Conservation (phyloP, 148 eudicot species). For the Suaeda aralocaspica region DNA sequence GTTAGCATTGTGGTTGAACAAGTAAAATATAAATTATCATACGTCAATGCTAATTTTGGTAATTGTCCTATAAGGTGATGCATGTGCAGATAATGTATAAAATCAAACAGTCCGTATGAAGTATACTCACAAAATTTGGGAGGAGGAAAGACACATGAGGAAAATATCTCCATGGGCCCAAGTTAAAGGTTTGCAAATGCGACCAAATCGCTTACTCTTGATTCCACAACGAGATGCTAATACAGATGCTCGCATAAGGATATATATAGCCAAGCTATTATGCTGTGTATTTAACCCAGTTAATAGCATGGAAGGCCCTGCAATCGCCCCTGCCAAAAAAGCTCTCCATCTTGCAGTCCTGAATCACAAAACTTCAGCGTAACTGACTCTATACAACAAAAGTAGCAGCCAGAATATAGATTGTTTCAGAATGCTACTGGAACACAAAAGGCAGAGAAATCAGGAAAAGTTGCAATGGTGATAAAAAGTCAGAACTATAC, state of each 20-base stretch:
- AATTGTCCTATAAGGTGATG: neutral
- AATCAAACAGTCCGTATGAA: neutral
- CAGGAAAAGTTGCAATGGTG: neutral
- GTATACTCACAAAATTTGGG: constrained; percentile 77
- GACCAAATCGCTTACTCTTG: constrained; percentile 86
- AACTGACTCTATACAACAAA: constrained; percentile 10
- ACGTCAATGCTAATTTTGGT: neutral
- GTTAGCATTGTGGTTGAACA: neutral
- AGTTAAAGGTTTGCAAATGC: constrained; percentile 81
- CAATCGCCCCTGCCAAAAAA: constrained; percentile 83
- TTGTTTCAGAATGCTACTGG: neutral
- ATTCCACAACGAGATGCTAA: constrained; percentile 99
- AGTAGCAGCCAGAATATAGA: neutral
- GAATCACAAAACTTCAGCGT: constrained; percentile 22
- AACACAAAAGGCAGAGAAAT: neutral
- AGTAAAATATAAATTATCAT: neutral
- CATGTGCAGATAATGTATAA: neutral
- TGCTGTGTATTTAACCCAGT: constrained; percentile 84
- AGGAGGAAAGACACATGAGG: constrained; percentile 97
- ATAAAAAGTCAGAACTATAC: neutral
- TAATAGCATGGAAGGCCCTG: constrained; percentile 96
- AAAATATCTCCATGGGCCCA: constrained; percentile 97
- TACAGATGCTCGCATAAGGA: constrained; percentile 94
- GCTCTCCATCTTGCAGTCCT: constrained; percentile 99
- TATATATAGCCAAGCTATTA: constrained; percentile 87